A percentile compares a stretch with the other conserved stretches of the same genome.
phyloP scores from a whole-genome alignment of 371 early-diverging fungal genomes.

The Batkoa obscura region DNA sequence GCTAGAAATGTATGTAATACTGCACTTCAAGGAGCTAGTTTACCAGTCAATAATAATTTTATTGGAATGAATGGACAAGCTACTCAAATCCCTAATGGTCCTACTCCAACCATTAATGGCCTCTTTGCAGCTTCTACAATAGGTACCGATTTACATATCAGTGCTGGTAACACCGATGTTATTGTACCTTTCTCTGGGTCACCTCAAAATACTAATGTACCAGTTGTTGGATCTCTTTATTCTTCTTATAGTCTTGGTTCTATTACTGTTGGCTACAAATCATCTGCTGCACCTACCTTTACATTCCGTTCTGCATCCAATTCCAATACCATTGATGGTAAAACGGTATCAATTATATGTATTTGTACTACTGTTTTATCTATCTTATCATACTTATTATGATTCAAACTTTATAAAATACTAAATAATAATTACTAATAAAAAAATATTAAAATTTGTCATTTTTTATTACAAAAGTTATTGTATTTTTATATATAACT shows the following conservation, averaged over 20 bases:
- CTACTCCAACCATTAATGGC: neutral
- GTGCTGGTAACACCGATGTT: neutral
- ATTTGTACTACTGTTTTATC: too few species aligned
- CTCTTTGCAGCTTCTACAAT: neutral
- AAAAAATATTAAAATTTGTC: too few species aligned
- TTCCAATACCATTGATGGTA: too few species aligned
- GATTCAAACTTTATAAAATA: too few species aligned
- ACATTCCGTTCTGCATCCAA: too few species aligned
- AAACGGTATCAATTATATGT: too few species aligned
- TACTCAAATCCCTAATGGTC: neutral
- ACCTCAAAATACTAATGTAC: neutral
- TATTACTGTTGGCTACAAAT: neutral
- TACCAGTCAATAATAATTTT: neutral
- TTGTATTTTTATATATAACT: too few species aligned
- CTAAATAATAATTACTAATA: too few species aligned
- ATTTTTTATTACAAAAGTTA: too few species aligned
- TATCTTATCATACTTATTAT: too few species aligned
- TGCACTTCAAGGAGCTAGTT: neutral
- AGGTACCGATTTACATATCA: neutral
- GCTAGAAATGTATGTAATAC: neutral
- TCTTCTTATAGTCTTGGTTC: neutral
- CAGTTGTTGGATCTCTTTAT: neutral
- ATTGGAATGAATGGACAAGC: neutral
- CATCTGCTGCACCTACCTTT: too few species aligned
- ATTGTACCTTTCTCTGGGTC: neutral